A percentile compares a stretch with the other conserved stretches of the same genome.
Conservation (phyloP, 129 eudicot genomes). For the Oenanthe sinensis region DNA sequence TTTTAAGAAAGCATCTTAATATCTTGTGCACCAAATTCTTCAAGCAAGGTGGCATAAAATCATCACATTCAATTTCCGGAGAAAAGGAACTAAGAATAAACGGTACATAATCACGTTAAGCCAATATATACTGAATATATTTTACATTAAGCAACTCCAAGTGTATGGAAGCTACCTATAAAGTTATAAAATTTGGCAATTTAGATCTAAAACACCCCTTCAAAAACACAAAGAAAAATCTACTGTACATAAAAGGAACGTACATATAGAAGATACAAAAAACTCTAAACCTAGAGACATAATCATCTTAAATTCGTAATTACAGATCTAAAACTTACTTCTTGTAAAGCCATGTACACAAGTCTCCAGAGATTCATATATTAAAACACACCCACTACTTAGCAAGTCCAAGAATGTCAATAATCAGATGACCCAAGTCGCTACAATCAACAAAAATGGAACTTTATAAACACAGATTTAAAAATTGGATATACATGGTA, state of each 20-base stretch:
- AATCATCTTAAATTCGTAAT: neutral
- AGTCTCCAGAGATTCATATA: constrained; percentile 21
- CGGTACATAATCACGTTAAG: neutral
- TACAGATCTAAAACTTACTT: constrained; percentile 44
- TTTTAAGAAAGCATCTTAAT: neutral
- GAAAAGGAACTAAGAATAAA: neutral
- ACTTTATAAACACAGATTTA: neutral
- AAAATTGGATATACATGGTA: neutral
- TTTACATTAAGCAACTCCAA: neutral
- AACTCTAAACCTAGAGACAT: neutral
- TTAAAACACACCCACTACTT: constrained; percentile 12
- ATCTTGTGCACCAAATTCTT: neutral
- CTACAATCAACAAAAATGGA: neutral
- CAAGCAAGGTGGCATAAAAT: neutral
- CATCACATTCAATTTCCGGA: neutral
- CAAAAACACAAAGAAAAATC: constrained; percentile 17
- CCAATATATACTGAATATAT: neutral
- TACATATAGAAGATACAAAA: neutral
- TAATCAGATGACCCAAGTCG: constrained; percentile 5
- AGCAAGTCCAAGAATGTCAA: constrained; percentile 13
- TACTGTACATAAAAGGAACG: neutral
- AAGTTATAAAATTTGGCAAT: constrained; percentile 17
- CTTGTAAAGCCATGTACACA: constrained; percentile 11
- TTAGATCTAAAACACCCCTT: constrained; percentile 32
- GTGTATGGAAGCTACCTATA: constrained; percentile 9